Conservation (phyloP, 768 basidiomycete species). For the Calocera cornea region DNA sequence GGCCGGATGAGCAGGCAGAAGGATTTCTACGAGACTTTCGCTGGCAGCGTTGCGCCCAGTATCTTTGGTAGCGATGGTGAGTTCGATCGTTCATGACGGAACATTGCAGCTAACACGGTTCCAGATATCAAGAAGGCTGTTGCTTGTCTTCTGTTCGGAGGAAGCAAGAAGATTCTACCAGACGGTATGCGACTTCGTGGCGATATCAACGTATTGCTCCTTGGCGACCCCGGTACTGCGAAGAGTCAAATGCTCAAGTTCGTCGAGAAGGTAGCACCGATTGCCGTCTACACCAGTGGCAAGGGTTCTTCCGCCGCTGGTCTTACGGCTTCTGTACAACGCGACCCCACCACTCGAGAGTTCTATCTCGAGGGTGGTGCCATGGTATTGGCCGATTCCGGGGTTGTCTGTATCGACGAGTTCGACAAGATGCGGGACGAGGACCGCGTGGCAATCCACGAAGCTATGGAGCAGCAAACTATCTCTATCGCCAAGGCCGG, state of each 20-base stretch:
- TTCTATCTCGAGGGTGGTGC: conserved; percentile 99
- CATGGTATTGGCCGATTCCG: conserved; percentile 97
- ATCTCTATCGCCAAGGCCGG: conserved; percentile 99
- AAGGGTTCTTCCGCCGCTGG: conserved; percentile 98
- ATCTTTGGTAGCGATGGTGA: conserved; percentile 89
- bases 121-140: conserved; percentile 97
- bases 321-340: conserved; percentile 92
- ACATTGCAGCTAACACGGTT: neutral
- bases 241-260: conserved; percentile 97
- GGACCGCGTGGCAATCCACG: conserved; percentile 96
- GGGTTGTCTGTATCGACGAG: conserved; percentile 98
- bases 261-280: conserved; percentile 96
- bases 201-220: conserved; percentile 90
- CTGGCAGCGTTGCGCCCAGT: conserved; percentile 88
- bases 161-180: conserved; percentile 90
- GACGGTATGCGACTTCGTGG: conserved; percentile 95
- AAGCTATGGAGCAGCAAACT: conserved; percentile 99
- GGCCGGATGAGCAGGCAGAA: conserved; percentile 78
- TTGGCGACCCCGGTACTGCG: conserved; percentile 97
- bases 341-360: conserved; percentile 83
- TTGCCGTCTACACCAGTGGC: conserved; percentile 95
- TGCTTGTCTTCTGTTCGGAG: conserved; percentile 88
- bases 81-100: conserved; percentile 16
- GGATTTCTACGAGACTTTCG: conserved; percentile 84
- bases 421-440: conserved; percentile 99